phyloP scores from a whole-genome alignment of 2,329 filamentous ascomycete genomes.

The Pyrenochaeta sp. region DNA sequence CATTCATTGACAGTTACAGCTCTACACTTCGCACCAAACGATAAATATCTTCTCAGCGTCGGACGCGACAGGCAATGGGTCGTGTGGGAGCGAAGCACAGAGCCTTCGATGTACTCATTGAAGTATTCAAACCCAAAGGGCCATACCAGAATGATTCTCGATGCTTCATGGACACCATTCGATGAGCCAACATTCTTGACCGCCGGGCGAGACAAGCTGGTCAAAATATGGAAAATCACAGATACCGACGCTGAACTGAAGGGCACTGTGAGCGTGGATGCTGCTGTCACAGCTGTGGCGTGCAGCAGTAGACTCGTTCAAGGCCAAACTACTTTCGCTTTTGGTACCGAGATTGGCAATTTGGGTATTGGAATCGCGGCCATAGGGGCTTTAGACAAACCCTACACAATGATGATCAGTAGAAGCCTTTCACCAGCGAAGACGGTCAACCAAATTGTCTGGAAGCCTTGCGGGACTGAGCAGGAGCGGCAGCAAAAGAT shows the following conservation, averaged over 20 bases:
- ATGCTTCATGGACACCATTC: conserved; percentile 76
- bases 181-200: conserved; percentile 74
- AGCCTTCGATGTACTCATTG: conserved; percentile 61
- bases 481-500: conserved; percentile 33
- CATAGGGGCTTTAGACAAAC: conserved; percentile 20
- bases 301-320: conserved; percentile 12
- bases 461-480: conserved; percentile 33
- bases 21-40: conserved; percentile 80
- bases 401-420: conserved; percentile 21
- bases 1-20: conserved; percentile 88
- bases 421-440: conserved; percentile 31
- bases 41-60: conserved; percentile 81
- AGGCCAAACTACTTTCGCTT: conserved; percentile 34
- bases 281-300: conserved; percentile 42
- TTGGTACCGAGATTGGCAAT: conserved; percentile 44
- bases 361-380: conserved; percentile 23
- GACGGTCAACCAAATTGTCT: conserved; percentile 43
- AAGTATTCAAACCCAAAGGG: conserved; percentile 79
- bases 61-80: conserved; percentile 93
- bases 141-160: conserved; percentile 91
- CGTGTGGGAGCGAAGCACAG: conserved; percentile 69
- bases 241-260: conserved; percentile 31
- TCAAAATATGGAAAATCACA: conserved; percentile 66
- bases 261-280: conserved; percentile 29
- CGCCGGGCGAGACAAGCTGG: conserved; percentile 85